Evolutionary conservation across 1,284 basidiomycete genomes (phyloP).

Genomic region (Trichosporon asahii): DNA sequence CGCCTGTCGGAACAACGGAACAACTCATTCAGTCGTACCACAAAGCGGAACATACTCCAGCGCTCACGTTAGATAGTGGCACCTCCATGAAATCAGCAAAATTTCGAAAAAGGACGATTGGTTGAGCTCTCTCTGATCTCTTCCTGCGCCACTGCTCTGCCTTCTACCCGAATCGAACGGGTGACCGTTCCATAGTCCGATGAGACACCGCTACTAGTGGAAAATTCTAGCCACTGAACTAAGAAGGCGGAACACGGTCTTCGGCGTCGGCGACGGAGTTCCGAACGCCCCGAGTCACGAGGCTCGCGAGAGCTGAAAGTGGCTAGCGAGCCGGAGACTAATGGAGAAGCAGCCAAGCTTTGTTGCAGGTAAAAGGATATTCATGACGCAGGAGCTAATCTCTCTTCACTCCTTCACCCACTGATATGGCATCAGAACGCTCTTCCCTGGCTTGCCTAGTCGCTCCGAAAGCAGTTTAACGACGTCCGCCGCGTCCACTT

Average conservation of each 20-base stretch:
- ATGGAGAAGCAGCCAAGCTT: no score
- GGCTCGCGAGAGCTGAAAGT: no score
- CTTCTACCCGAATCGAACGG: slow-evolving; percentile 15
- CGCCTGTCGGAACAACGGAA: no score
- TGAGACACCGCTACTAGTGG: slow-evolving; percentile 3
- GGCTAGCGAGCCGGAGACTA: no score
- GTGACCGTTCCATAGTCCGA: slow-evolving; percentile 4
- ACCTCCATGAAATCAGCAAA: no score
- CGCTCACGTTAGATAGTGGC: no score
- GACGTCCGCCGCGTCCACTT: neutral
- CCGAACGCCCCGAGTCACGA: neutral
- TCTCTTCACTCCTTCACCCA: neutral
- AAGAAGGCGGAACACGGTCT: neutral
- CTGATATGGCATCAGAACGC: neutral
- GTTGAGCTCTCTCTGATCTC: neutral
- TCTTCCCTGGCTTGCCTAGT: neutral
- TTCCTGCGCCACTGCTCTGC: neutral
- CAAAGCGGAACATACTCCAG: no score
- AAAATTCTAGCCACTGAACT: slow-evolving; percentile 15
- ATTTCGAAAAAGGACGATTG: no score
- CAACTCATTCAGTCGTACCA: no score
- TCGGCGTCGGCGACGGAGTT: neutral
- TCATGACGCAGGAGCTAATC: no score
- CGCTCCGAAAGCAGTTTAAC: neutral
- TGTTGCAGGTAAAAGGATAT: no score